Base-by-base conservation (phyloP, 371 early-diverging fungal species). In the Mortierella sp. region DNA sequence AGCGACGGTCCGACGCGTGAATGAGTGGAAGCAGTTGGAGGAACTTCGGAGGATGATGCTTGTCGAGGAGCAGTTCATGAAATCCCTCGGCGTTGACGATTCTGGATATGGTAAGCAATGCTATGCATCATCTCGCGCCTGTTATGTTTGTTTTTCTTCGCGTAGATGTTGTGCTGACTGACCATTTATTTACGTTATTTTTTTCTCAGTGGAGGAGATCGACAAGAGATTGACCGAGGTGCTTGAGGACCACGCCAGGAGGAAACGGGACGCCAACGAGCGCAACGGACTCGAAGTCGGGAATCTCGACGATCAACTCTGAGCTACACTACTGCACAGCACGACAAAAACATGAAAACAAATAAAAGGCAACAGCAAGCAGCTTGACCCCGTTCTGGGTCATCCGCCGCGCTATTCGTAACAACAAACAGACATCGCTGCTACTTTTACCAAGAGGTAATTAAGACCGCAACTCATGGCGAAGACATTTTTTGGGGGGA, bases 11-110 rank as follows among this genome's bases (percentile, higher is more conserved):
- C 44, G 44, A 10, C 64, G 74, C 0, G 81, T 81, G 26, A 58
- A 81, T 34, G 77, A 81, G 58, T 81, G 81, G 81, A 81, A 81
- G 58, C 44, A 66, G 1, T 40, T 81, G 37, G 81, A 81, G 10
- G 77, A 81, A 41, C 41, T 47, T 24, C 63, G 68, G 26, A 8
- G 7, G 29, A 73, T 76, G 77, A 81, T 81, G 81, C 47, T 47
- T 3, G 6, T 70, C 1, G 81, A 81, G 55, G 77, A 81, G 53
- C 19, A 73, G 39, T 43, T 81, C 1, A 19, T 47, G 44, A 70
- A 67, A 24, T 19, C 26, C 4, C 55, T 81, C 2, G 81, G 81
- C 4, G 68, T 81, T 9, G 43, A 76, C 4, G 81, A 81, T 41
- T 9, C 24, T 16, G 77, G 81, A 61, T 81, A 81, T 40, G 71